phyloP scores from a whole-genome alignment of 352 stramenopile genomes.

The Phytophthora uliginosa region DNA sequence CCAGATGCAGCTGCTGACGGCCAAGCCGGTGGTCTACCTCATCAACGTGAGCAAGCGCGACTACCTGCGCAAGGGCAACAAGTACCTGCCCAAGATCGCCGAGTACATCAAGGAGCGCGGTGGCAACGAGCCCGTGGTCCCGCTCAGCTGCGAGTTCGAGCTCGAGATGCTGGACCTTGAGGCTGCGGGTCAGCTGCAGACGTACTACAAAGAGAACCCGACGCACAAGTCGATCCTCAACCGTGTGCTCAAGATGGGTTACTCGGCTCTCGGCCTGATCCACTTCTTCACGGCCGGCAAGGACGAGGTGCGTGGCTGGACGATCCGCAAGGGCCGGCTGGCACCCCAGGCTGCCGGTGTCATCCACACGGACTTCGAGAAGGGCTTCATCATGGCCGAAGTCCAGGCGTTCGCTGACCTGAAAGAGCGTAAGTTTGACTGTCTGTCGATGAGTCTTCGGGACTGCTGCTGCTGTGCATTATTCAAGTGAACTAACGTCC shows the following conservation, averaged over 20 bases:
- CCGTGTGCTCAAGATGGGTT: slow-evolving; percentile 98
- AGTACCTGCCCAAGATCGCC: slow-evolving; percentile 98
- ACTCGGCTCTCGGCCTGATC: slow-evolving; percentile 98
- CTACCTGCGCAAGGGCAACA: slow-evolving; percentile 99
- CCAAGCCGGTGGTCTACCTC: slow-evolving; percentile 98
- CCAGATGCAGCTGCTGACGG: slow-evolving; percentile 93
- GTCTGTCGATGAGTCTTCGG: background rate
- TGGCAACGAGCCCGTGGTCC: slow-evolving; percentile 97
- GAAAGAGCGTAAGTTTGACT: slow-evolving; percentile 85
- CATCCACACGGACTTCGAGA: slow-evolving; percentile 99
- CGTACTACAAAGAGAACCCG: slow-evolving; percentile 87
- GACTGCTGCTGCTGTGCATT: background rate
- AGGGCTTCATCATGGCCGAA: slow-evolving; percentile 99
- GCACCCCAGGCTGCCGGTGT: slow-evolving; percentile 98
- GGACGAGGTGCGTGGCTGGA: slow-evolving; percentile 99
- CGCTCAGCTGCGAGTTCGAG: slow-evolving; percentile 99
- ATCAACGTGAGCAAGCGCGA: slow-evolving; percentile 99
- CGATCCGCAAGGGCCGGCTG: slow-evolving; percentile 97
- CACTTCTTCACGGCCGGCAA: slow-evolving; percentile 99
- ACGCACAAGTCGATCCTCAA: slow-evolving; percentile 95
- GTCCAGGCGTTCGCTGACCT: slow-evolving; percentile 90
- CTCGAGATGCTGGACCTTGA: slow-evolving; percentile 93
- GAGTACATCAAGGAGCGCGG: slow-evolving; percentile 98
- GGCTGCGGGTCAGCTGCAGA: slow-evolving; percentile 56
- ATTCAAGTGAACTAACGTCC: slow-evolving; percentile 16